Evolutionary conservation across 805 yeast genomes (phyloP).

Genomic region (Metschnikowia borealis): DNA sequence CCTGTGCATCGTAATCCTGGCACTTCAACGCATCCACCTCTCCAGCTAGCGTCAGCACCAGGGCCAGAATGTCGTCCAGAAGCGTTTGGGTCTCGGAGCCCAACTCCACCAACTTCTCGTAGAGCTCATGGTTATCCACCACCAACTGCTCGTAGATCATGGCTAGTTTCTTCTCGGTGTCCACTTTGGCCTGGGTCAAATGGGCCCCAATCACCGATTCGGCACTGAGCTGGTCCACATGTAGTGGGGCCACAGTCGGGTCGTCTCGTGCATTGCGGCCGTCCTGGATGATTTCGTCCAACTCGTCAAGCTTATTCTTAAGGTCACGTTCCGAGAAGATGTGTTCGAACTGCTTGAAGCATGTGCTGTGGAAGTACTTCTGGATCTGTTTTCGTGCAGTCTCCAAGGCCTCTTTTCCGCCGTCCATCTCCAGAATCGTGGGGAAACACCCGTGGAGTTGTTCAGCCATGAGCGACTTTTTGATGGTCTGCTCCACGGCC

Average conservation of each 20-base stretch:
- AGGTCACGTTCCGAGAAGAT: constrained; percentile 48
- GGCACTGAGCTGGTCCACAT: constrained; percentile 29
- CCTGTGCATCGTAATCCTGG: constrained; percentile 15
- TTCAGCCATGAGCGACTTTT: constrained; percentile 46
- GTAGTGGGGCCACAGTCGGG: constrained; percentile 18
- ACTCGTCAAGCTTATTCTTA: constrained; percentile 39
- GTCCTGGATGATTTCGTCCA: constrained; percentile 44
- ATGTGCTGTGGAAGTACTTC: constrained; percentile 48
- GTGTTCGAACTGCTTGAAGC: constrained; percentile 50
- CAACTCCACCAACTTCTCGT: constrained; percentile 20
- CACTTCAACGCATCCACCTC: constrained; percentile 19
- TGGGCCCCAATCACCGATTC: constrained; percentile 32
- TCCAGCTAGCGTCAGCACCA: constrained; percentile 13
- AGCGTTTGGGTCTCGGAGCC: constrained; percentile 20
- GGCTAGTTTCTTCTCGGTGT: constrained; percentile 24
- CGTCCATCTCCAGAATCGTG: constrained; percentile 40
- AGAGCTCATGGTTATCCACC: constrained; percentile 30
- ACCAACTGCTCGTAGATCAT: constrained; percentile 37
- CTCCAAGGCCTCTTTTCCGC: constrained; percentile 42
- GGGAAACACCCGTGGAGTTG: constrained; percentile 55
- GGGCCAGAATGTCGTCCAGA: constrained; percentile 19
- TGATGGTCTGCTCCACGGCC: constrained; percentile 52
- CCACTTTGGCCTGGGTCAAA: constrained; percentile 18
- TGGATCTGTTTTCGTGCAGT: constrained; percentile 51
- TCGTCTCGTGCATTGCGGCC: constrained; percentile 32